Evolutionary conservation across 495 filamentous ascomycete species (phyloP), one percentile per base, ranked within the genome.

Genomic region (Pyrenula massariospora): DNA sequence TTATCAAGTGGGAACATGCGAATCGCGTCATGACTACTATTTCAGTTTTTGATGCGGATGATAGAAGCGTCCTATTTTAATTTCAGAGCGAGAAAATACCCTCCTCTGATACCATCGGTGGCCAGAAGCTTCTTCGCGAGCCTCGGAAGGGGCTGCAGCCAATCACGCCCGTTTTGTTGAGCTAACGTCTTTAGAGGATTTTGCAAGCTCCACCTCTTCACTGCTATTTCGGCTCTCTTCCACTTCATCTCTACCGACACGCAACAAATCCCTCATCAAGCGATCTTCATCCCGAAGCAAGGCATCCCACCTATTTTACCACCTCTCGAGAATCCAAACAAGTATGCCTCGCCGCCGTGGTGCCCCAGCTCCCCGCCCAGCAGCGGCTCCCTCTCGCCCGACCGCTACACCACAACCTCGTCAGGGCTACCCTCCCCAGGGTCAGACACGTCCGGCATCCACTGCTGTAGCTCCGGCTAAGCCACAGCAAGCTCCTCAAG

Each of bases 261-360:
- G 15, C 19, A 53, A 25, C 12, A 49, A 25, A 24, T 54, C 12
- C 1, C 12, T 2, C 10, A 42, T 54, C 52, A 42, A 24, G 10
- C 8, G 57, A 55, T 31, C 55, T 3, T 42, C 15, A 2, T 21
- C 11, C 12, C 20, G 10, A 11, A 2, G 22, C 19, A 53, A 48
- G 12, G 42, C 36, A 24, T 55, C 12, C 1, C 10, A 1, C 10
- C 24, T 0, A 12, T 10, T 63, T 84, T 83, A 77, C 48, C 75
- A 81, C 61, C 70, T 87, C 68, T 53, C 50, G 11, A 15, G 11
- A 53, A 22, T 53, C 50, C 50, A 53, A 57, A 57, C 56, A 69
- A 79, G 68, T 58, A 92, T 93, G 88, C 75, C 87, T 84, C 88
- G 88, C 75, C 84, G 87, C 79, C 78, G 80, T 66, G 79, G 85